phyloP scores from a whole-genome alignment of 352 stramenopile genomes.

The Pythium scleroteichum region DNA sequence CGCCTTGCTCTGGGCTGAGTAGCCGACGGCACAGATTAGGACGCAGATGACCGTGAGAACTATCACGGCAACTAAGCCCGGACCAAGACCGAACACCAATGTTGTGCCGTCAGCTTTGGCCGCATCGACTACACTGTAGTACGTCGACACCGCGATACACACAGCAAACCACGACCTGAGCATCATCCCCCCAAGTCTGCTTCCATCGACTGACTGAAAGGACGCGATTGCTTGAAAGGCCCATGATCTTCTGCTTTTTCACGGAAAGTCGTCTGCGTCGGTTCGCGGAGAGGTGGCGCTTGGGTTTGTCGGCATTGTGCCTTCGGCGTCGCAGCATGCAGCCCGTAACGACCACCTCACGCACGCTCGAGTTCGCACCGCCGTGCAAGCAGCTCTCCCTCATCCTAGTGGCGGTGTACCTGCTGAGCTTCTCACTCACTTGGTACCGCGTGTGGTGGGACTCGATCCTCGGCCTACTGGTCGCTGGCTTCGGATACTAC shows the following conservation, averaged over 20 bases:
- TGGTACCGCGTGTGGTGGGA: constrained; percentile 87
- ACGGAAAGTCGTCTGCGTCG: constrained; percentile 12
- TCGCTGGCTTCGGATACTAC: constrained; percentile 57
- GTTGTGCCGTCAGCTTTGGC: constrained; percentile 2
- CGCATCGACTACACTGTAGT: background rate
- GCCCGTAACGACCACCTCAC: constrained; percentile 27
- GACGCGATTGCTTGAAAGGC: too few relatives aligned
- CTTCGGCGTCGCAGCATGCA: constrained; percentile 13
- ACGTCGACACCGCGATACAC: background rate
- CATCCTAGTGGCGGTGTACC: constrained; percentile 49
- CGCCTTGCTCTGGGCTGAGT: constrained; percentile 26
- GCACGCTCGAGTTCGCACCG: constrained; percentile 67
- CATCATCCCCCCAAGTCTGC: background rate
- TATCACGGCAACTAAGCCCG: constrained; percentile 39
- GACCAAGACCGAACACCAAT: constrained; percentile 34
- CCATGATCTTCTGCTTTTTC: constrained; percentile 6
- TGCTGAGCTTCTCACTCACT: constrained; percentile 67
- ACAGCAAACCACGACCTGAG: background rate
- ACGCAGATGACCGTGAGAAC: constrained; percentile 34
- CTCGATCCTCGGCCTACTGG: constrained; percentile 54
- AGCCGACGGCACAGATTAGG: constrained; percentile 36
- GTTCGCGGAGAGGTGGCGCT: background rate
- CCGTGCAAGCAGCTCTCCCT: constrained; percentile 60
- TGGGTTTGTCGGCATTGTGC: too few relatives aligned
- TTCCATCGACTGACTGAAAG: background rate